These are phyloP conservation scores for Aspergillus phoenicis DNA, from an alignment of 2,329 filamentous ascomycete species.

Conservation along the genomic window DNA sequence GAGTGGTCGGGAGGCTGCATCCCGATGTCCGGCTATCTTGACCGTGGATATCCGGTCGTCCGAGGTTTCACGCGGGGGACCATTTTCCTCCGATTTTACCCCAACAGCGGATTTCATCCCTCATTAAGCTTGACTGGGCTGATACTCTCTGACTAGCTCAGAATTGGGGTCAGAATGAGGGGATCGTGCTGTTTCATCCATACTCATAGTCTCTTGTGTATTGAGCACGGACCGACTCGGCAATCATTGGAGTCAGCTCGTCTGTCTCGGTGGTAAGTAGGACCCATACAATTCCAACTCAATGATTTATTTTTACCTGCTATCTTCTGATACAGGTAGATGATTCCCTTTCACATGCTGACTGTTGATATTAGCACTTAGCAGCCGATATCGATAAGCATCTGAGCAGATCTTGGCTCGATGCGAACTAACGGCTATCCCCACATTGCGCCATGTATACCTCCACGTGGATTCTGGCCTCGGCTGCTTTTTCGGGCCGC, in stretches of 20 bases:
- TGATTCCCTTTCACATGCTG: background rate
- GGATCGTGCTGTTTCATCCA: too few species aligned
- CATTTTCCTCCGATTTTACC: background rate
- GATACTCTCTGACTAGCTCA: background rate
- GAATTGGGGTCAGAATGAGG: too few species aligned
- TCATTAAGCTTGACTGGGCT: background rate
- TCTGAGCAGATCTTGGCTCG: background rate
- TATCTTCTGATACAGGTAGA: background rate
- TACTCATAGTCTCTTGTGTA: too few species aligned
- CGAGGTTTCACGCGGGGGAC: background rate
- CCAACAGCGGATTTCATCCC: too few species aligned
- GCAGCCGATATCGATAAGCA: background rate
- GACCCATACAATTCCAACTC: too few species aligned
- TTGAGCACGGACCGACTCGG: too few species aligned
- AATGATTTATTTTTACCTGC: too few species aligned
- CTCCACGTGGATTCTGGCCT: background rate
- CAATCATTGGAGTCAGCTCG: too few species aligned
- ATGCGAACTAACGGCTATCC: background rate
- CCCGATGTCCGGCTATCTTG: constrained; percentile 4
- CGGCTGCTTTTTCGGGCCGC: constrained; percentile 7
- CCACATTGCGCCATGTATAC: background rate
- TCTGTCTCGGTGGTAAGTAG: too few species aligned
- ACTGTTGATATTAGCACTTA: background rate
- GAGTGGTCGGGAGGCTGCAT: constrained; percentile 1
- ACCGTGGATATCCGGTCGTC: background rate